A percentile compares a stretch with the other conserved stretches of the same genome.
These are phyloP conservation scores for Byssochlamys sp. DNA, from an alignment of 2,329 filamentous ascomycete species.

Conservation along the genomic window DNA sequence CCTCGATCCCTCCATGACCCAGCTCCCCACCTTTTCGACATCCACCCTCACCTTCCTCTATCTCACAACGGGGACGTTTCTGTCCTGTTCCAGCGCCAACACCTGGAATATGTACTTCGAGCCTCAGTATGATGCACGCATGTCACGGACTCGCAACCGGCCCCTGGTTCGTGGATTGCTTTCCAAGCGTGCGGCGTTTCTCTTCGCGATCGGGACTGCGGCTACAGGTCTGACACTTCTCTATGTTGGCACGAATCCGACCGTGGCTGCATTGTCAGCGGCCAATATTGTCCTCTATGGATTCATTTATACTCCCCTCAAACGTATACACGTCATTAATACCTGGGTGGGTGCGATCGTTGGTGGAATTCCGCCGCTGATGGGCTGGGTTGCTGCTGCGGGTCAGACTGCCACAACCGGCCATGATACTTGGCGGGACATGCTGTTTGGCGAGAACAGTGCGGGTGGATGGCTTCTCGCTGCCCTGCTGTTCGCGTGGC, in stretches of 20 bases:
- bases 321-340: constrained; percentile 75
- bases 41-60: constrained; percentile 86
- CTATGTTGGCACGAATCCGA: constrained; percentile 87
- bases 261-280: constrained; percentile 73
- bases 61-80: constrained; percentile 76
- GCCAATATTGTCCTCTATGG: constrained; percentile 84
- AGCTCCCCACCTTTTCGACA: constrained; percentile 51
- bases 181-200: constrained; percentile 57
- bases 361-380: constrained; percentile 84
- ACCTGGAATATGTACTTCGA: constrained; percentile 97
- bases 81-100: constrained; percentile 86
- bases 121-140: constrained; percentile 76
- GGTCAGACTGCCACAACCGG: constrained; percentile 68
- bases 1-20: constrained; percentile 61
- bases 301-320: constrained; percentile 83
- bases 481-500: constrained; percentile 80
- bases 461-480: constrained; percentile 84
- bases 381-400: constrained; percentile 95
- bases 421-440: constrained; percentile 65
- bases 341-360: constrained; percentile 93
- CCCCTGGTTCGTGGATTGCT: constrained; percentile 78
- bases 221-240: constrained; percentile 60
- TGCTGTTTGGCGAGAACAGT: constrained; percentile 60
- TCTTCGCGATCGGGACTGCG: constrained; percentile 71
- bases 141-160: constrained; percentile 84